These are phyloP conservation scores for Clavispora phyllophila DNA, from an alignment of 805 yeast genomes.

Conservation along the genomic window DNA sequence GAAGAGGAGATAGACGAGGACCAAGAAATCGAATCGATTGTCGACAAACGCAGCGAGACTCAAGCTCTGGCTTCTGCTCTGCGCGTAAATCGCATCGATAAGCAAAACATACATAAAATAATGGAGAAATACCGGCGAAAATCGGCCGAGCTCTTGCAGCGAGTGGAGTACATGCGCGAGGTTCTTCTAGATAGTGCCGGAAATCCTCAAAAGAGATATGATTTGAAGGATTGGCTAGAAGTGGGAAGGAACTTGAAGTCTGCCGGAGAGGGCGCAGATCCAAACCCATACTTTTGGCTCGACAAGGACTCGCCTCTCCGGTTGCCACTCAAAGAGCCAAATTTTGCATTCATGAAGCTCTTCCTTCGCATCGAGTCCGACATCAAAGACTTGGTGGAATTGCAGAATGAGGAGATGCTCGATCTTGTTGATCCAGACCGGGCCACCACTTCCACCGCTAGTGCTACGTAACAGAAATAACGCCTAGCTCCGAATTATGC, in stretches of 20 bases:
- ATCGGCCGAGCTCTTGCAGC: background rate
- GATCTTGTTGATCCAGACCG: background rate
- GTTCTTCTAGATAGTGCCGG: constrained; percentile 32
- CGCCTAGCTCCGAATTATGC: too few species aligned
- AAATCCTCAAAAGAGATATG: constrained; percentile 38
- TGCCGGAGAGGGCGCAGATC: constrained; percentile 8
- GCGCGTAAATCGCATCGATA: background rate
- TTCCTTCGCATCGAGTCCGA: constrained; percentile 22
- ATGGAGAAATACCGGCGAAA: background rate
- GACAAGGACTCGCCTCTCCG: constrained; percentile 63
- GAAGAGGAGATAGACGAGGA: background rate
- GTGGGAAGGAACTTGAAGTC: constrained; percentile 28
- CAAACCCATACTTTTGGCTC: constrained; percentile 51
- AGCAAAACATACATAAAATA: background rate
- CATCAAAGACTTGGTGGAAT: constrained; percentile 7
- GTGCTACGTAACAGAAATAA: too few species aligned
- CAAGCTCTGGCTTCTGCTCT: background rate
- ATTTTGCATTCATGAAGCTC: constrained; percentile 45
- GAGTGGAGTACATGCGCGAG: constrained; percentile 25
- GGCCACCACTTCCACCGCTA: background rate
- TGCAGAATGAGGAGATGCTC: constrained; percentile 1
- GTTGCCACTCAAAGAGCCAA: constrained; percentile 65
- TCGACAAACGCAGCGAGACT: background rate
- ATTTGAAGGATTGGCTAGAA: constrained; percentile 49
- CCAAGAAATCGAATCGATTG: background rate